Evolutionary conservation across 2,329 filamentous ascomycete genomes (phyloP).

Genomic region (Fonsecaea pedrosoi): DNA sequence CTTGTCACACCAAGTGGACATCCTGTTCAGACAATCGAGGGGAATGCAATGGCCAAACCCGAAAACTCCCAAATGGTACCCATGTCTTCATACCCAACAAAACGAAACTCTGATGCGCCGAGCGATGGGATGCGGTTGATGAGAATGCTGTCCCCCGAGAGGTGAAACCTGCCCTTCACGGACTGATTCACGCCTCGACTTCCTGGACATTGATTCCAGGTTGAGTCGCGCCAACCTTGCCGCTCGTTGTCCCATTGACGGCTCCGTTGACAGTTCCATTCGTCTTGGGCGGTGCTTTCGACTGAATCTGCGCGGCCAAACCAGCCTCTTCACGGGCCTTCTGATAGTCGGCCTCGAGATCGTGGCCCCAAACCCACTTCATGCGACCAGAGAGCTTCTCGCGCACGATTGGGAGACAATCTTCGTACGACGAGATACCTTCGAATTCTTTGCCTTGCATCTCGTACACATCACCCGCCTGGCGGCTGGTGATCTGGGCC

Average conservation of each 20-base stretch:
- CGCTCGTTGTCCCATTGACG: neutral
- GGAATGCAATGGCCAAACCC: neutral
- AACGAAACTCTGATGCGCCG: neutral
- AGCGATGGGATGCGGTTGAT: neutral
- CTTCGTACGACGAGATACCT: constrained; percentile 45
- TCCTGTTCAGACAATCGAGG: neutral
- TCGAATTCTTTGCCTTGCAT: constrained; percentile 45
- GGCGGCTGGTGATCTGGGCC: constrained; percentile 21
- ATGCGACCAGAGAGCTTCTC: constrained; percentile 42
- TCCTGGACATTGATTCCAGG: constrained; percentile 9
- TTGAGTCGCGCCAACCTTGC: neutral
- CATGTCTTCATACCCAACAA: neutral
- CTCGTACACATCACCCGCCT: constrained; percentile 45
- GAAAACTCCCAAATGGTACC: neutral
- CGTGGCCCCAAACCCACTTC: constrained; percentile 46
- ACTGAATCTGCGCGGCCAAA: neutral
- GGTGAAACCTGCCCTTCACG: neutral
- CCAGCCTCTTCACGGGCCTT: constrained; percentile 7
- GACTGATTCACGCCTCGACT: constrained; percentile 1
- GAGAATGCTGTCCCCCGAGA: neutral
- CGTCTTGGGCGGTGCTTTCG: neutral
- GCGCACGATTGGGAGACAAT: constrained; percentile 45
- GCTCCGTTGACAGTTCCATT: neutral
- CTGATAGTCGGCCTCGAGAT: constrained; percentile 43
- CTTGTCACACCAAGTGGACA: too few relatives aligned